phyloP scores from a whole-genome alignment of 805 yeast species.

The Barnettozyma salicaria region DNA sequence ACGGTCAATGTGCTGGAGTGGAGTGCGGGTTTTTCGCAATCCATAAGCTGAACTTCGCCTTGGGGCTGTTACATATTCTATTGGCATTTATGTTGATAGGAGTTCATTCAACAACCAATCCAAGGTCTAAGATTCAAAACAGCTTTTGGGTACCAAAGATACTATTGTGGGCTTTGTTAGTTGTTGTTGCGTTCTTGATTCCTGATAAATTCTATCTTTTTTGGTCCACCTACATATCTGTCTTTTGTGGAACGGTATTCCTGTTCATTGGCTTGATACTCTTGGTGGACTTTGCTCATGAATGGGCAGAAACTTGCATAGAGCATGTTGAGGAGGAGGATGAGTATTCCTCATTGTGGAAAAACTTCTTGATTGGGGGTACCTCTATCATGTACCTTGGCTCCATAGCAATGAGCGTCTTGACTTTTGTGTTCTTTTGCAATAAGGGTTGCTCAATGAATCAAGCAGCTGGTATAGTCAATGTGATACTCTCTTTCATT shows the following conservation, averaged over 20 bases:
- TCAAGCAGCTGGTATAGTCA: conserved; percentile 77
- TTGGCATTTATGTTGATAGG: conserved; percentile 64
- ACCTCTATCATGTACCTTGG: conserved; percentile 80
- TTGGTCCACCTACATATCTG: conserved; percentile 89
- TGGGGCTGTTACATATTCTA: conserved; percentile 71
- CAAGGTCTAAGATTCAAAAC: conserved; percentile 80
- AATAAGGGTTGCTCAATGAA: conserved; percentile 81
- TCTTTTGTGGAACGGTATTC: conserved; percentile 77
- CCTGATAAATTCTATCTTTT: conserved; percentile 83
- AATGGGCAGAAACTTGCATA: conserved; percentile 96
- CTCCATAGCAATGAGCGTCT: conserved; percentile 61
- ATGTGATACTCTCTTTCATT: conserved; percentile 56
- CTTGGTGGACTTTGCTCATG: conserved; percentile 94
- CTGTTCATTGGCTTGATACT: conserved; percentile 84
- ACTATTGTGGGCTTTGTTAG: conserved; percentile 48
- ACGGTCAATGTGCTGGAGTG: conserved; percentile 70
- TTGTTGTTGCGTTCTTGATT: conserved; percentile 62
- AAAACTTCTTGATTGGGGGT: conserved; percentile 74
- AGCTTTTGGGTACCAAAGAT: conserved; percentile 86
- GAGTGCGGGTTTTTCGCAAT: conserved; percentile 93
- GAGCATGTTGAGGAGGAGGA: conserved; percentile 84
- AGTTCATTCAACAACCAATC: conserved; percentile 70
- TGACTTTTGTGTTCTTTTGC: conserved; percentile 83
- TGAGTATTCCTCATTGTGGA: conserved; percentile 59
- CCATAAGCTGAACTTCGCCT: conserved; percentile 84